Percentiles rank a stretch among this genome's conserved stretches.
These are phyloP conservation scores for Penicillium malachiteum DNA, from an alignment of 495 filamentous ascomycete species.

Conservation along the genomic window DNA sequence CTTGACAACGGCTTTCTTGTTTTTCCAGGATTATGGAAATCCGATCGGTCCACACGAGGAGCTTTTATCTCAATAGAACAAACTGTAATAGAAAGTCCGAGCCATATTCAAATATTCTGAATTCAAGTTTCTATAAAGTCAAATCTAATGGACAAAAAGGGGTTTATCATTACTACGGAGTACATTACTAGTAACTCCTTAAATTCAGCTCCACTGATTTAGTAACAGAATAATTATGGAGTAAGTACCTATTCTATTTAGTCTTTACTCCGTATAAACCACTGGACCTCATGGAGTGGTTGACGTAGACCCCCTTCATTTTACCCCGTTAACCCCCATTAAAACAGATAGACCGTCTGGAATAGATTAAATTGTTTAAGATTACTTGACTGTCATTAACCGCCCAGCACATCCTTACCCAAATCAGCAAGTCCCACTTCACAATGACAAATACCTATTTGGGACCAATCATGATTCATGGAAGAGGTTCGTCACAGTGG, in stretches of 20 bases:
- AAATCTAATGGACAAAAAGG: not conserved
- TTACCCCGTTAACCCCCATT: no score
- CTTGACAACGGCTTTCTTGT: constrained; percentile 25
- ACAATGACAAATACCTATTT: constrained; percentile 47
- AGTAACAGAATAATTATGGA: no score
- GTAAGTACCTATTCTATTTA: no score
- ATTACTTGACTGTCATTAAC: constrained; percentile 14
- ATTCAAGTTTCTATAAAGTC: not conserved
- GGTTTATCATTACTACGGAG: not conserved
- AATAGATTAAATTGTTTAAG: constrained; percentile 20
- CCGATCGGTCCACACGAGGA: constrained; percentile 30
- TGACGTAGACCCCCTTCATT: no score
- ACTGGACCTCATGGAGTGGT: not conserved
- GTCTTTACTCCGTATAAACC: not conserved
- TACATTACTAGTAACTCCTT: not conserved
- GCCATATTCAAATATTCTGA: no score
- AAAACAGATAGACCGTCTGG: constrained; percentile 8
- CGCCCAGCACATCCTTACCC: constrained; percentile 31
- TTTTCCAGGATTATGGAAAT: constrained; percentile 24
- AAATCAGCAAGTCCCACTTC: constrained; percentile 12
- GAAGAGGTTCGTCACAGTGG: constrained; percentile 13
- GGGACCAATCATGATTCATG: constrained; percentile 1
- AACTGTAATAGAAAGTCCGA: no score
- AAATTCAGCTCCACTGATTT: not conserved
- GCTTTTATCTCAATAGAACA: constrained; percentile 6